Evolutionary conservation across 108 stramenopile species (phyloP).

Genomic region (Asterionellopsis glacialis): DNA sequence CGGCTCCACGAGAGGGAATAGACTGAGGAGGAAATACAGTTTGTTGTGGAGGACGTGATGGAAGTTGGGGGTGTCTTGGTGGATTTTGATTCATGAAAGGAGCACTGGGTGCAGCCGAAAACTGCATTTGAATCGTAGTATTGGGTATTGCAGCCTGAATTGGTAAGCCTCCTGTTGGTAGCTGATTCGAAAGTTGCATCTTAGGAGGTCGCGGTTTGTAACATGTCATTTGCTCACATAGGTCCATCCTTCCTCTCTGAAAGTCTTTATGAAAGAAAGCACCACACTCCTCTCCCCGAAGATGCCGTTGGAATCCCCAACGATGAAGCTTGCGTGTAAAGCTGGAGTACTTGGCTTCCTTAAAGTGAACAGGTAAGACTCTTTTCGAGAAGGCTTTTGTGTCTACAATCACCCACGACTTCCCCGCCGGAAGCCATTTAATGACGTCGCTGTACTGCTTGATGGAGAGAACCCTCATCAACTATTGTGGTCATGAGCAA

Average conservation of each 20-base stretch:
- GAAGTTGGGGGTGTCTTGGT: too few species aligned
- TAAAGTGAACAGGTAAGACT: slow-evolving; percentile 41
- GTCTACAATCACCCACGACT: slow-evolving; percentile 37
- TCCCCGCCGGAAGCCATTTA: slow-evolving; percentile 48
- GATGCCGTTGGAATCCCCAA: slow-evolving; percentile 44
- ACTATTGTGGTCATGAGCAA: slow-evolving; percentile 10
- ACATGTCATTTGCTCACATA: slow-evolving; percentile 34
- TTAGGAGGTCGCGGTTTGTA: neutral
- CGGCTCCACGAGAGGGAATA: neutral
- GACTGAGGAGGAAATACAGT: neutral
- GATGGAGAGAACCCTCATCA: slow-evolving; percentile 48
- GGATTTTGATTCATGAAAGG: too few species aligned
- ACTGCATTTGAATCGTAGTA: neutral
- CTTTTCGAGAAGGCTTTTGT: slow-evolving; percentile 36
- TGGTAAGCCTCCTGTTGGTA: too few species aligned
- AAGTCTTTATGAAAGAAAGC: slow-evolving; percentile 49
- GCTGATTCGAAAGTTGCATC: neutral
- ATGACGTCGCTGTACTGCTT: slow-evolving; percentile 32
- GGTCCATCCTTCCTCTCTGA: slow-evolving; percentile 31
- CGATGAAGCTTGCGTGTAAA: slow-evolving; percentile 57
- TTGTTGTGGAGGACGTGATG: too few species aligned
- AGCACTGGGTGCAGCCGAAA: too few species aligned
- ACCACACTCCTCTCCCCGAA: slow-evolving; percentile 39
- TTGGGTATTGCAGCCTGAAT: too few species aligned
- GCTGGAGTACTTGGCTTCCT: slow-evolving; percentile 39